phyloP scores from a whole-genome alignment of 2,329 filamentous ascomycete genomes.

The Claviceps cyperi region DNA sequence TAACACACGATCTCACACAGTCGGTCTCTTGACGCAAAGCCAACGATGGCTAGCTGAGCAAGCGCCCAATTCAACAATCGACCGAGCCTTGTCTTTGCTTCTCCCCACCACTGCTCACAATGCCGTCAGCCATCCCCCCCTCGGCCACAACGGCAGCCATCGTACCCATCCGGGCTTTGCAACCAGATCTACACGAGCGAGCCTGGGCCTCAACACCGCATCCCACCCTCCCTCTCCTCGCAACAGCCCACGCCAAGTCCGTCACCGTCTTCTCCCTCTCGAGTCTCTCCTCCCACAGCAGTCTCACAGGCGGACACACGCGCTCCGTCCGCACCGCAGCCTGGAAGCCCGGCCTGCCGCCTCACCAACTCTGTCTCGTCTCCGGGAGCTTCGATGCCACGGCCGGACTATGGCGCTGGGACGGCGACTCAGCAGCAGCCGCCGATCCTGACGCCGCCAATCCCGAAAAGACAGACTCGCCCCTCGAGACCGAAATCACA shows the following conservation, averaged over 20 bases:
- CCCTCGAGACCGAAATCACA: conserved; percentile 9
- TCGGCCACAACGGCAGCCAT: conserved; percentile 1
- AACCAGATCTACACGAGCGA: conserved; percentile 49
- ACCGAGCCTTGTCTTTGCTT: too few relatives aligned
- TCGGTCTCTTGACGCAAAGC: too few relatives aligned
- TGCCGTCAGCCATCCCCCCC: conserved; percentile 1
- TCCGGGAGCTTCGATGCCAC: conserved; percentile 91
- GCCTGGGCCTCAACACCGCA: conserved; percentile 81
- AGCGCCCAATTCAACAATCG: too few relatives aligned
- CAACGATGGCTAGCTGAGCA: too few relatives aligned
- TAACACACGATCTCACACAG: too few relatives aligned
- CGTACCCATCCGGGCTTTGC: conserved; percentile 33
- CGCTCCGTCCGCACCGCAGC: conserved; percentile 73
- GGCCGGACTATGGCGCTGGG: conserved; percentile 68
- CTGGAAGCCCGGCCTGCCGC: conserved; percentile 65
- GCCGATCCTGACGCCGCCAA: too few relatives aligned
- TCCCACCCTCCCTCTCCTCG: conserved; percentile 73
- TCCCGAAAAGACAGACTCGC: conserved; percentile 7
- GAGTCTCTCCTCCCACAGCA: conserved; percentile 64
- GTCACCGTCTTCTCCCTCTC: conserved; percentile 81
- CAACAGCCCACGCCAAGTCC: conserved; percentile 75
- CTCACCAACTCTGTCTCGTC: conserved; percentile 59
- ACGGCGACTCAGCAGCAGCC: conserved; percentile 26
- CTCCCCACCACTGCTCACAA: background rate
- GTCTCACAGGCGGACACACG: conserved; percentile 75